These are phyloP conservation scores for Lumnitzera racemosa DNA, from an alignment of 345 rosid species.

Conservation along the genomic window DNA sequence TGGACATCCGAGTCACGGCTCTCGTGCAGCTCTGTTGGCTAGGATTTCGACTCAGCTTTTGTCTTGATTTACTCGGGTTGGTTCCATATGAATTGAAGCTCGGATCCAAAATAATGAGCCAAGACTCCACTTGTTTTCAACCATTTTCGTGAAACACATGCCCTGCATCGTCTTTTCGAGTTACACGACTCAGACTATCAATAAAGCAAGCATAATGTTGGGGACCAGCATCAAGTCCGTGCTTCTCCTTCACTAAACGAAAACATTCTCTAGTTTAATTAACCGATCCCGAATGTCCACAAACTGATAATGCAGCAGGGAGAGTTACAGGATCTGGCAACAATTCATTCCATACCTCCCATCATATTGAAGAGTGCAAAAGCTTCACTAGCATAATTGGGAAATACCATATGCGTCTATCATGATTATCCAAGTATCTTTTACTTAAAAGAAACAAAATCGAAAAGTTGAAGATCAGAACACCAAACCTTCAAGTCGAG, in stretches of 20 bases:
- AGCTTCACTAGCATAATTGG: constrained; percentile 51
- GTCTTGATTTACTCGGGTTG: too few relatives aligned
- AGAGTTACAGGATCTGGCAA: constrained; percentile 63
- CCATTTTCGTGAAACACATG: constrained; percentile 31
- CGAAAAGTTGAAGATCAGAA: too few relatives aligned
- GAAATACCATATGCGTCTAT: constrained; percentile 67
- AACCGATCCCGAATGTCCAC: constrained; percentile 69
- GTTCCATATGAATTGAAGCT: too few relatives aligned
- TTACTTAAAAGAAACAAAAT: too few relatives aligned
- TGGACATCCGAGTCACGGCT: too few relatives aligned
- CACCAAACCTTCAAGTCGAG: too few relatives aligned
- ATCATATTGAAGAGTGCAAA: constrained; percentile 46
- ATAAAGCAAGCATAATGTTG: constrained; percentile 70
- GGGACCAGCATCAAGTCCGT: constrained; percentile 29
- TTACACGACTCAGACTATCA: constrained; percentile 57
- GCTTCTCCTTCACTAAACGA: constrained; percentile 33
- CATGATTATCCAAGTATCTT: constrained; percentile 77
- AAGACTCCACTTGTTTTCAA: too few relatives aligned
- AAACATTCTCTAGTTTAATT: constrained; percentile 49
- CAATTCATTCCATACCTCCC: constrained; percentile 32
- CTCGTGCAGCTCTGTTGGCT: too few relatives aligned
- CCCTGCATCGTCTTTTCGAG: constrained; percentile 57
- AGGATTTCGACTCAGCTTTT: too few relatives aligned
- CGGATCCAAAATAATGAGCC: too few relatives aligned
- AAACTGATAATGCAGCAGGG: constrained; percentile 69